Evolutionary conservation across 129 eudicot genomes (phyloP), one percentile per base, ranked within the genome.

Genomic region (Artemisia argyi): DNA sequence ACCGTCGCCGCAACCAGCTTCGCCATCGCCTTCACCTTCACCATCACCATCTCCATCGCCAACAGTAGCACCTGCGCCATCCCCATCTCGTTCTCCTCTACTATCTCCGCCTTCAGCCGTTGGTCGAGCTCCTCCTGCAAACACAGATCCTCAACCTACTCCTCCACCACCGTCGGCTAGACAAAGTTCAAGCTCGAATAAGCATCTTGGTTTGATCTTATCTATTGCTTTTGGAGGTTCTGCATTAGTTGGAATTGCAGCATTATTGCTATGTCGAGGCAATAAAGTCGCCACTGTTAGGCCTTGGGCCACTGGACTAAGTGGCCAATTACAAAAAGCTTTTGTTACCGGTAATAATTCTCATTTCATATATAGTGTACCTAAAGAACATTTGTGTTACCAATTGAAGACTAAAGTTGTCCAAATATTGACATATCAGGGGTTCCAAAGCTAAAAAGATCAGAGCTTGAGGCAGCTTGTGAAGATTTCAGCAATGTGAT

Each of bases 401-500:
- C 15, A 2, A 47, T 48, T 32, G 0, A 54, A 60, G 3, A 69
- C 59, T 62, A 52, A 60, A 61, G 42, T 58, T 67, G 18, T 75
- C 26, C 26, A 0, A 22, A 77, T 39, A 63, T 58, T 35, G 11
- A 69, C 64, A 83, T 74, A 71, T 62, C 80, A 94, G 99, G 97
- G 61, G 92, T 94, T 18, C 96, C 94, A 50, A 90, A 86, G 79
- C 85, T 94, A 66, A 90, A 84, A 65, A 86, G 97, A 75, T 81
- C 91, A 3, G 99, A 94, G 69, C 92, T 94, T 58, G 96, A 84
- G 74, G 81, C 91, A 48, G 99, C 99, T 74, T 94, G 99, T 90
- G 99, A 94, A 94, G 99, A 88, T 80, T 94, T 94, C 69, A 90
- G 99, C 79, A 94, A 94, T 63, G 99, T 94, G 49, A 83, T 94